These are phyloP conservation scores for Penicillium atrosanguineum DNA, from an alignment of 495 filamentous ascomycete genomes.

Conservation along the genomic window DNA sequence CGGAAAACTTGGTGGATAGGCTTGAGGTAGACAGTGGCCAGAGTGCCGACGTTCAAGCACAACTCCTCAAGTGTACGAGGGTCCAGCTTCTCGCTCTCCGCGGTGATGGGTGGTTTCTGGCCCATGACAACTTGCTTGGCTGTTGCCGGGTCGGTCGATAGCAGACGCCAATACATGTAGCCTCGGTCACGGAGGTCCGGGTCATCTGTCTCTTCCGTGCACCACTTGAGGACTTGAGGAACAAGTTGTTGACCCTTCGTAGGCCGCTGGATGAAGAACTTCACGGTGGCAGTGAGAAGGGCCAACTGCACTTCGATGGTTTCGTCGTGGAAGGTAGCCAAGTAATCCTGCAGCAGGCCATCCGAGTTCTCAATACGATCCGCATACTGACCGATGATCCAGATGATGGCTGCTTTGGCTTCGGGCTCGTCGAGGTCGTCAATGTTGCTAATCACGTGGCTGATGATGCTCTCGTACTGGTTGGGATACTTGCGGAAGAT, in stretches of 20 bases:
- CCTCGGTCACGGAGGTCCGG: slow-evolving; percentile 93
- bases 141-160: slow-evolving; percentile 87
- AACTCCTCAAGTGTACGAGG: slow-evolving; percentile 91
- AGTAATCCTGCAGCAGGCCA: slow-evolving; percentile 88
- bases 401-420: slow-evolving; percentile 98
- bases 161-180: slow-evolving; percentile 98
- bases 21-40: slow-evolving; percentile 96
- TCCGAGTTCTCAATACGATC: slow-evolving; percentile 96
- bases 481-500: slow-evolving; percentile 99
- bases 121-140: slow-evolving; percentile 94
- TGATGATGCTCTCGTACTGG: slow-evolving; percentile 96
- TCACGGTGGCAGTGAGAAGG: slow-evolving; percentile 92
- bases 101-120: slow-evolving; percentile 93
- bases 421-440: slow-evolving; percentile 98
- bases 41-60: slow-evolving; percentile 92
- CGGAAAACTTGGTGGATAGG: slow-evolving; percentile 98
- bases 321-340: slow-evolving; percentile 91
- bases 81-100: slow-evolving; percentile 93
- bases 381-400: slow-evolving; percentile 98
- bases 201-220: slow-evolving; percentile 97
- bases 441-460: slow-evolving; percentile 90
- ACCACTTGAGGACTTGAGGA: slow-evolving; percentile 96
- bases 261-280: slow-evolving; percentile 95
- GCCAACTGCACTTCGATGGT: slow-evolving; percentile 93
- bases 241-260: slow-evolving; percentile 94